Conservation (phyloP, 2,329 filamentous ascomycete species). For the Meredithiella fracta region DNA sequence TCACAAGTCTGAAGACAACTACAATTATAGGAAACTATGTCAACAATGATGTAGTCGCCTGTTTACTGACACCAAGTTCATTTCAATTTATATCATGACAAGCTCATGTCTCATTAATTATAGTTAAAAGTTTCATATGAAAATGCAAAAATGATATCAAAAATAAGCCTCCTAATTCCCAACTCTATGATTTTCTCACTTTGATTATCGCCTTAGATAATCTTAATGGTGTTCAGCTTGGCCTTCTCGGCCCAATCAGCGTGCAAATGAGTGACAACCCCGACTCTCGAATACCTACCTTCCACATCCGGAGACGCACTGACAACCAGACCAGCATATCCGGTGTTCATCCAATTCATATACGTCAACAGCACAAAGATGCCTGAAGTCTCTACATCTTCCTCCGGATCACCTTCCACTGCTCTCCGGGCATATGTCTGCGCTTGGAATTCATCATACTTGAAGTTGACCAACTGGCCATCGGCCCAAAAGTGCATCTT, state of each 20-base stretch:
- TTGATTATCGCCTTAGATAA: conserved; percentile 6
- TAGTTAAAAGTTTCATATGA: conserved; percentile 3
- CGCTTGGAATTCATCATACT: conserved; percentile 12
- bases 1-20: neutral
- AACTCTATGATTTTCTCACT: neutral
- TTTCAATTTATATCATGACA: neutral
- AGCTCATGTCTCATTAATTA: conserved; percentile 9
- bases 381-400: conserved; percentile 12
- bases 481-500: conserved; percentile 14
- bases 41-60: no score
- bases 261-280: conserved; percentile 11
- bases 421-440: conserved; percentile 12
- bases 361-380: conserved; percentile 13
- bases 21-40: no score
- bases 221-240: conserved; percentile 13
- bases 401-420: conserved; percentile 2
- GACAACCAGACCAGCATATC: conserved; percentile 11
- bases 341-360: conserved; percentile 15
- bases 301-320: conserved; percentile 12
- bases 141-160: conserved; percentile 12
- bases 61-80: no score
- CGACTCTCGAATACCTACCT: conserved; percentile 10
- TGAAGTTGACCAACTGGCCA: conserved; percentile 12
- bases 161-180: neutral
- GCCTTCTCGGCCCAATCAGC: conserved; percentile 14